Base-by-base conservation (phyloP, 1,284 basidiomycete species). In the Peniophora sp. region DNA sequence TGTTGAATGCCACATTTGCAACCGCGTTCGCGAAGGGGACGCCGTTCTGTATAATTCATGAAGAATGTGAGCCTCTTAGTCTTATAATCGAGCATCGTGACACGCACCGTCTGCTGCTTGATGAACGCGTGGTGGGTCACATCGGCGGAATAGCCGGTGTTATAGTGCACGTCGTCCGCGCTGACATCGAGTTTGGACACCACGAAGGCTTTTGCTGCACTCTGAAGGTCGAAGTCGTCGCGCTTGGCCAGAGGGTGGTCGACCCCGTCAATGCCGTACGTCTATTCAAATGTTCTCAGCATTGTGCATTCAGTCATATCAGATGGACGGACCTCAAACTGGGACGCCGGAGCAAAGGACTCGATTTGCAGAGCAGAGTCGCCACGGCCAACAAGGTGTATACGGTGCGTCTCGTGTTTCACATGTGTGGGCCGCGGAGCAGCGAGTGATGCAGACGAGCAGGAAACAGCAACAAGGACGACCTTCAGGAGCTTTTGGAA, bases 21-120 rank as follows among this genome's bases (percentile, higher is more conserved):
- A 74, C 73, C 9, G 73, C 71, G 56, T 76, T 75, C 8, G 69
- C 65, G 50, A 76, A 64, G 3, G 66, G 63, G 50, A 75, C 60
- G 17, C 69, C 69, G 51, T 72, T 64, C 70, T 72, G 45, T 3
- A n/a, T 12, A n/a, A 14, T 34, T 19, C 6, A 32, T 32, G 27
- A 12, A 32, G 27, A 12, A 32, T 9, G 45, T 17, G 32, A 39
- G 38, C 22, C 27, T 36, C 9, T 23, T 34, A 24, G 45, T 32
- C 27, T 12, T 14, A 39, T 45, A 22, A 32, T 48, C 24, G 8
- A 45, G 47, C 35, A 8, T 10, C 23, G 39, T 17, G 41, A 17
- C 35, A 60, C 65, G 27, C 49, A 71, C 70, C 48, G 67, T 58
- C 48, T 64, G 54, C 61, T 75, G 72, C 53, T 61, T 61, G 47